Conservation (phyloP, 306 rosid species). For the Sicyos baderoa region DNA sequence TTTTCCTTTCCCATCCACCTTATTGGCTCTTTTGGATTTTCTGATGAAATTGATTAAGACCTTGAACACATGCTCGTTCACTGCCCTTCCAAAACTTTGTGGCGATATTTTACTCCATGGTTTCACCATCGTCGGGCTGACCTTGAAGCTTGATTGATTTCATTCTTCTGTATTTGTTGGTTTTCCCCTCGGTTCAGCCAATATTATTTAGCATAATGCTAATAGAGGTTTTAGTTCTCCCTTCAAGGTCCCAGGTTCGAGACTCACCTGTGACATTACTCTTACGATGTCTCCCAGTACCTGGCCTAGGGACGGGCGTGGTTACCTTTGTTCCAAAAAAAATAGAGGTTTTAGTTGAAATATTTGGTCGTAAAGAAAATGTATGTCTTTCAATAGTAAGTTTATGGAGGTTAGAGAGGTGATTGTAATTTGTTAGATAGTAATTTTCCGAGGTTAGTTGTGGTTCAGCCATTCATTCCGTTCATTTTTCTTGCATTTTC, state of each 20-base stretch:
- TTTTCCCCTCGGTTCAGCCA: neutral
- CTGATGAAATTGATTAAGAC: neutral
- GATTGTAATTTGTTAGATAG: neutral
- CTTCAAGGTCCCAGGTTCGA: too few species aligned
- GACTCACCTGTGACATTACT: too few species aligned
- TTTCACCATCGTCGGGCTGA: neutral
- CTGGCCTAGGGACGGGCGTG: too few species aligned
- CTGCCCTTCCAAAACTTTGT: neutral
- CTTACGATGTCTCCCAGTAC: too few species aligned
- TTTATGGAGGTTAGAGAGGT: neutral
- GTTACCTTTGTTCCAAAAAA: too few species aligned
- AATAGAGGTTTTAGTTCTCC: neutral
- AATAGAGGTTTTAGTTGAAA: neutral
- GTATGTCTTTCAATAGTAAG: neutral
- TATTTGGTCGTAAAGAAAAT: neutral
- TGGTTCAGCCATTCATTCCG: neutral
- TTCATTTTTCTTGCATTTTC: neutral
- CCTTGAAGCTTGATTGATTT: neutral
- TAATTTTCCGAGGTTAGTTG: neutral
- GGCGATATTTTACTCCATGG: neutral
- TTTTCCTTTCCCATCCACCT: neutral
- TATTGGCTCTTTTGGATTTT: neutral
- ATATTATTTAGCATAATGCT: neutral
- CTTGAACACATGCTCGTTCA: neutral
- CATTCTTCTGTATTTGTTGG: neutral